A percentile compares a stretch with the other conserved stretches of the same genome.
Conservation (phyloP, 2,329 filamentous ascomycete genomes). For the Phialophora chinensis region DNA sequence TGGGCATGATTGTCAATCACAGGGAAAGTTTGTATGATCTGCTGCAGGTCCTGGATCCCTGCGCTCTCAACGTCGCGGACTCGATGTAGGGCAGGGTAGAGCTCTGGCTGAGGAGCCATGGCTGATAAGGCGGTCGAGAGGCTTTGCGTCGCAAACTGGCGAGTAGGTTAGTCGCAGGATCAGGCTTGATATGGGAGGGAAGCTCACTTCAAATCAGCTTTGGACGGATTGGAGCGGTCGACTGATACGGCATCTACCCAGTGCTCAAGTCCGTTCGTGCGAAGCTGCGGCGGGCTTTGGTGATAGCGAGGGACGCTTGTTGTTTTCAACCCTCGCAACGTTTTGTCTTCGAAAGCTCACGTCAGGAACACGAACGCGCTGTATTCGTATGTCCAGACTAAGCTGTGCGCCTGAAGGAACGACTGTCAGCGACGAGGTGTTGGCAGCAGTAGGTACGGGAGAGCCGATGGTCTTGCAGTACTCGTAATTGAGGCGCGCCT, state of each 20-base stretch:
- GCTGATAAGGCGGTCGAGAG: conserved; percentile 4
- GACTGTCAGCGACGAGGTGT: neutral
- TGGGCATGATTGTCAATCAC: conserved; percentile 58
- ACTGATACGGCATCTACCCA: conserved; percentile 1
- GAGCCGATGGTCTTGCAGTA: neutral
- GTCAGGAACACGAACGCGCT: conserved; percentile 6
- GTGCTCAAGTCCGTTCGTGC: conserved; percentile 20
- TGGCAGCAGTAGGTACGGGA: neutral
- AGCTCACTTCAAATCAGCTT: conserved; percentile 3
- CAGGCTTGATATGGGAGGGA: neutral
- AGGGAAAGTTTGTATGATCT: conserved; percentile 48
- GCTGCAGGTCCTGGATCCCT: conserved; percentile 43
- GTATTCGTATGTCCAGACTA: neutral
- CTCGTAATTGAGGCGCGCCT: conserved; percentile 6
- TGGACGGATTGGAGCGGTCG: neutral
- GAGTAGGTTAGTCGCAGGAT: neutral
- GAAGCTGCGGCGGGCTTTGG: neutral
- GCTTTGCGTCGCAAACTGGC: neutral
- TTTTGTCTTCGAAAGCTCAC: conserved; percentile 1
- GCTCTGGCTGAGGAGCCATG: conserved; percentile 33
- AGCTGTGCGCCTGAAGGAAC: conserved; percentile 1
- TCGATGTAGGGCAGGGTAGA: conserved; percentile 44
- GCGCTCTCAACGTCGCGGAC: conserved; percentile 36
- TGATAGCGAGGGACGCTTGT: neutral
- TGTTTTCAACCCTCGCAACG: neutral